phyloP scores from a whole-genome alignment of 352 stramenopile species.

The Globisporangium canariense region DNA sequence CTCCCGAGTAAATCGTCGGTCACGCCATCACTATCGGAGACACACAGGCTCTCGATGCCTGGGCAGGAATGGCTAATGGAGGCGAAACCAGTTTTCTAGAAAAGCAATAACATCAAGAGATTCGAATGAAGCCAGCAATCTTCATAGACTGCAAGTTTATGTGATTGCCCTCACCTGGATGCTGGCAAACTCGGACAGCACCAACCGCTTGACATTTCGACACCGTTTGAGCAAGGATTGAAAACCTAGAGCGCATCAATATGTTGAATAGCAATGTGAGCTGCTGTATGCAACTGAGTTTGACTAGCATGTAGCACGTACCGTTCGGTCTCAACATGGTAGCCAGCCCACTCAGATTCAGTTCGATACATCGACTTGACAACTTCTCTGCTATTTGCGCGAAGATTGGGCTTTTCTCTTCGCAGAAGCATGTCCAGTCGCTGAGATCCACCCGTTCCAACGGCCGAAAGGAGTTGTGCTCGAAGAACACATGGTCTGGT shows the following conservation, averaged over 20 bases:
- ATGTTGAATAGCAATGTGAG: too few relatives aligned
- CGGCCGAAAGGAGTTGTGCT: conserved; percentile 43
- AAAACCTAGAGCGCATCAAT: conserved; percentile 27
- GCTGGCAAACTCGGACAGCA: conserved; percentile 33
- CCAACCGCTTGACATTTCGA: conserved; percentile 29
- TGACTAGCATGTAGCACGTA: conserved; percentile 13
- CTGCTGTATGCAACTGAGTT: too few relatives aligned
- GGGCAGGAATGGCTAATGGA: conserved; percentile 25
- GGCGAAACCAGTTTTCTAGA: conserved; percentile 51
- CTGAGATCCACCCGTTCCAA: conserved; percentile 41
- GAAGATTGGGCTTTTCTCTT: conserved; percentile 17
- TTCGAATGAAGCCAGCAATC: not conserved
- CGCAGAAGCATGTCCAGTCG: conserved; percentile 47
- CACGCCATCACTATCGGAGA: conserved; percentile 43
- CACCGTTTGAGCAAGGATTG: conserved; percentile 35
- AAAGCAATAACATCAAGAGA: not conserved
- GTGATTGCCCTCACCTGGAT: conserved; percentile 27
- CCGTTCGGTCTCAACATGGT: conserved; percentile 26
- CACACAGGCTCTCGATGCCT: conserved; percentile 27
- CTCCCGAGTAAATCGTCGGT: conserved; percentile 50
- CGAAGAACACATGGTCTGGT: conserved; percentile 53
- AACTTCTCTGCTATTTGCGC: conserved; percentile 44
- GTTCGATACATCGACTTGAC: conserved; percentile 35
- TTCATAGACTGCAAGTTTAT: conserved; percentile 1
- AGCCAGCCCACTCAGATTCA: conserved; percentile 43